phyloP scores from a whole-genome alignment of 2,329 filamentous ascomycete species.

The Aureobasidium pullulans region DNA sequence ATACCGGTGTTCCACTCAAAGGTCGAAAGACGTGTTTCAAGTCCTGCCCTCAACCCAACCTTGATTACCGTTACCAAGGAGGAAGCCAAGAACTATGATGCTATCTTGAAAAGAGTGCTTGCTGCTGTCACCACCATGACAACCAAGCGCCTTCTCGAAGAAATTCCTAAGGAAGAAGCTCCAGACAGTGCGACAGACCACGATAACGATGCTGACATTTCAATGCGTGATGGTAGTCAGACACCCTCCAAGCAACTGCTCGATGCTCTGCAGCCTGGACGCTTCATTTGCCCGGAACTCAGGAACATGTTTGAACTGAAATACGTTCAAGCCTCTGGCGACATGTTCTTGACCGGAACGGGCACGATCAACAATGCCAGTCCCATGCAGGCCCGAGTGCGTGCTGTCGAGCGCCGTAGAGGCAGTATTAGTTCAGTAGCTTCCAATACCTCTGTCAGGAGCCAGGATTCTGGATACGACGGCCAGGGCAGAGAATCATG shows the following conservation, averaged over 20 bases:
- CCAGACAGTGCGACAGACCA: conserved; percentile 38
- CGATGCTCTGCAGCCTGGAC: conserved; percentile 47
- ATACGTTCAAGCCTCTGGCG: conserved; percentile 53
- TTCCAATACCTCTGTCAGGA: conserved; percentile 21
- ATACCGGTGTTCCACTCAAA: conserved; percentile 60
- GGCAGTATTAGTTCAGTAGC: conserved; percentile 18
- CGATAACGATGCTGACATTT: conserved; percentile 84
- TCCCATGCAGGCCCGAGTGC: conserved; percentile 25
- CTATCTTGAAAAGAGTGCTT: conserved; percentile 72
- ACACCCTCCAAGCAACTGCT: conserved; percentile 31
- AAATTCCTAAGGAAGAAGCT: conserved; percentile 45
- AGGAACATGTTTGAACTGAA: conserved; percentile 72
- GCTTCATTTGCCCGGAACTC: conserved; percentile 55
- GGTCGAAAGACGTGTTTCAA: conserved; percentile 37
- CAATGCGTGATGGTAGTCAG: conserved; percentile 26
- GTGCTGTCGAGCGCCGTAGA: conserved; percentile 19
- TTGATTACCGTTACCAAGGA: conserved; percentile 70
- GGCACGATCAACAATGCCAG: conserved; percentile 42
- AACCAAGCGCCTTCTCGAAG: conserved; percentile 35
- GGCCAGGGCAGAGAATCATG: conserved; percentile 9
- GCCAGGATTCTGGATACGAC: conserved; percentile 14
- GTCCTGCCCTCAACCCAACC: conserved; percentile 30
- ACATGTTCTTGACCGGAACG: conserved; percentile 36
- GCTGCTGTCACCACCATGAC: conserved; percentile 70
- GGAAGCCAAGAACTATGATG: conserved; percentile 62